Evolutionary conservation across 2,329 filamentous ascomycete genomes (phyloP).

Genomic region (Arthrobotrys musiformis): DNA sequence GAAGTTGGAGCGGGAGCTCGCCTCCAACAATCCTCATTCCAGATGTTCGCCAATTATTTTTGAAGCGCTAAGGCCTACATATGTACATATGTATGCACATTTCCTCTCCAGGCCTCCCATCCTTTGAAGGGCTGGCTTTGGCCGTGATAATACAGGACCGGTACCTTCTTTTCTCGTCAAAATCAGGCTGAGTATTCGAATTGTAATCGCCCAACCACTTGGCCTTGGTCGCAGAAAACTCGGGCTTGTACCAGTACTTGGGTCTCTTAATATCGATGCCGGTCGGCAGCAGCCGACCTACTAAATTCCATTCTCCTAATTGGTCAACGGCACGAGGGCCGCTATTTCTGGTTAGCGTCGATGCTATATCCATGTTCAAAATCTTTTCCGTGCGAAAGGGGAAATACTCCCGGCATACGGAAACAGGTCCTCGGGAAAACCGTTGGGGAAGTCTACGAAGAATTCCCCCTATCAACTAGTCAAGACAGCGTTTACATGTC

Average conservation of each 20-base stretch:
- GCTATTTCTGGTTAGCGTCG: conserved; percentile 39
- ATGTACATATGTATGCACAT: not conserved
- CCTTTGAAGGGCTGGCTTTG: not conserved
- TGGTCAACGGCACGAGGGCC: not conserved
- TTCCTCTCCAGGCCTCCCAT: not conserved
- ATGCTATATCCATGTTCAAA: conserved; percentile 45
- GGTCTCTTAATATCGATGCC: conserved; percentile 24
- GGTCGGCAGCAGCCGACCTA: conserved; percentile 46
- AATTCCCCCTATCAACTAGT: conserved; percentile 11
- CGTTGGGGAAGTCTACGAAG: conserved; percentile 27
- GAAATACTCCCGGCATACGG: conserved; percentile 48
- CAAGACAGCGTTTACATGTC: too few relatives aligned
- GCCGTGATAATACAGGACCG: not conserved
- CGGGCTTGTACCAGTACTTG: conserved; percentile 27
- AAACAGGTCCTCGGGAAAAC: conserved; percentile 55
- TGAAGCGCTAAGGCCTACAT: not conserved
- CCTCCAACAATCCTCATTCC: not conserved
- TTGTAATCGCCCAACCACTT: not conserved
- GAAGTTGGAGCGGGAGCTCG: not conserved
- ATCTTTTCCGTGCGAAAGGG: conserved; percentile 43
- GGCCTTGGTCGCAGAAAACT: conserved; percentile 2
- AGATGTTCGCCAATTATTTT: not conserved
- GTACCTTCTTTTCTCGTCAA: not conserved
- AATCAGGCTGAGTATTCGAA: not conserved
- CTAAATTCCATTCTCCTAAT: not conserved